Evolutionary conservation across 2,329 filamentous ascomycete species (phyloP).

Genomic region (Diplodia scrobiculata): DNA sequence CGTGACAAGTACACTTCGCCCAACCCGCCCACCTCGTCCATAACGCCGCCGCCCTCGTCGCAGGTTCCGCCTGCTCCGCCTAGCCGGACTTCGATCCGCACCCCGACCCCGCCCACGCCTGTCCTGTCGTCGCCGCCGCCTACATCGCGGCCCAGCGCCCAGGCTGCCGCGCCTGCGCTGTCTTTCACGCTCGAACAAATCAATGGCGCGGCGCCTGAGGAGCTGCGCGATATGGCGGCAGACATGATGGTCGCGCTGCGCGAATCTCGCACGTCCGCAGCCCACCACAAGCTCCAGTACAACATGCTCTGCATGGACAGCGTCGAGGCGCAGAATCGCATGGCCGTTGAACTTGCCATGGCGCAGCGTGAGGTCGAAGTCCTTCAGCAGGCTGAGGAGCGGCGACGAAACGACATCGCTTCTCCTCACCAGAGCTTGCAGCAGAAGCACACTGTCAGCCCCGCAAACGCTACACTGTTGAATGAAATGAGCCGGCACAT

Average conservation of each 20-base stretch:
- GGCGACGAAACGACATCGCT: conserved; percentile 60
- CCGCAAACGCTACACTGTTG: conserved; percentile 60
- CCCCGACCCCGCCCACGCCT: conserved; percentile 55
- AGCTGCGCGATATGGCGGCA: conserved; percentile 58
- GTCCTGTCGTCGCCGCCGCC: conserved; percentile 55
- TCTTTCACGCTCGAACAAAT: conserved; percentile 57
- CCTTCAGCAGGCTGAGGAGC: conserved; percentile 71
- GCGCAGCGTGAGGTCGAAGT: conserved; percentile 85
- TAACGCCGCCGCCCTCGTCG: conserved; percentile 66
- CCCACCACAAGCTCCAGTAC: conserved; percentile 89
- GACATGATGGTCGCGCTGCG: conserved; percentile 57
- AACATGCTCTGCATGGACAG: conserved; percentile 82
- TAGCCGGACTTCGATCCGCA: conserved; percentile 47
- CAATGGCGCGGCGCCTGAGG: conserved; percentile 53
- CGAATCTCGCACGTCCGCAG: conserved; percentile 76
- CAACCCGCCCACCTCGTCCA: conserved; percentile 54
- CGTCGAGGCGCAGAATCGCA: conserved; percentile 79
- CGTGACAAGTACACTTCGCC: conserved; percentile 41
- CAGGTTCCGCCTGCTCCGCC: conserved; percentile 52
- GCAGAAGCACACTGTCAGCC: conserved; percentile 51
- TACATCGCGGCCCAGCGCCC: conserved; percentile 39
- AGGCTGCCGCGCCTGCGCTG: conserved; percentile 35
- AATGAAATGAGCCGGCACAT: conserved; percentile 56
- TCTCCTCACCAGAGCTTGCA: conserved; percentile 56
- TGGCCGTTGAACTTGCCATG: conserved; percentile 89